phyloP scores from a whole-genome alignment of 257 asterid genomes.

The Fraxinus americana region DNA sequence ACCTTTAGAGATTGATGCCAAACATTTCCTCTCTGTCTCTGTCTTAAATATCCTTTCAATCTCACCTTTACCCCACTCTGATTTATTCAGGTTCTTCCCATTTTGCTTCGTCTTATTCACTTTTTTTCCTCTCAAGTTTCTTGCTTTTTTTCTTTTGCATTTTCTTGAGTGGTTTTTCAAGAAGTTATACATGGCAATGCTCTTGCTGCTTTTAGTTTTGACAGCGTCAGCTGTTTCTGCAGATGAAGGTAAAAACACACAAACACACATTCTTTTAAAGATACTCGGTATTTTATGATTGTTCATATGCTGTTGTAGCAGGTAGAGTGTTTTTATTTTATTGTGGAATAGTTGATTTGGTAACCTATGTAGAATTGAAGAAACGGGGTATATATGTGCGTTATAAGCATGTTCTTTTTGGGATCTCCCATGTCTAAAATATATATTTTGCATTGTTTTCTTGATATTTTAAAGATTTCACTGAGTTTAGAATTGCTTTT shows the following conservation, averaged over 20 bases:
- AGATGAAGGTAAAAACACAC: conserved; percentile 61
- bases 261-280: background rate
- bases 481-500: background rate
- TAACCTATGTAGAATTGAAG: conserved; percentile 6
- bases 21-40: conserved; percentile 12
- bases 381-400: background rate
- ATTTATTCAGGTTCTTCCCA: conserved; percentile 12
- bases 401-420: background rate
- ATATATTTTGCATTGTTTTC: background rate
- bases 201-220: conserved; percentile 51
- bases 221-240: conserved; percentile 62
- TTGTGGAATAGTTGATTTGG: background rate
- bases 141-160: conserved; percentile 1
- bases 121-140: conserved; percentile 3
- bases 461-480: background rate
- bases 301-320: conserved; percentile 15
- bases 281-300: conserved; percentile 29
- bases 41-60: conserved; percentile 41
- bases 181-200: conserved; percentile 33
- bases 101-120: conserved; percentile 16
- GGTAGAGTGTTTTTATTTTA: background rate
- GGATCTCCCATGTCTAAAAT: background rate
- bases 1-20: conserved; percentile 44
- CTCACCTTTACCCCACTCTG: conserved; percentile 25
- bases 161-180: conserved; percentile 1